Conservation (phyloP, 1,284 basidiomycete species). For the Ceratorhiza oryzae-sativae region DNA sequence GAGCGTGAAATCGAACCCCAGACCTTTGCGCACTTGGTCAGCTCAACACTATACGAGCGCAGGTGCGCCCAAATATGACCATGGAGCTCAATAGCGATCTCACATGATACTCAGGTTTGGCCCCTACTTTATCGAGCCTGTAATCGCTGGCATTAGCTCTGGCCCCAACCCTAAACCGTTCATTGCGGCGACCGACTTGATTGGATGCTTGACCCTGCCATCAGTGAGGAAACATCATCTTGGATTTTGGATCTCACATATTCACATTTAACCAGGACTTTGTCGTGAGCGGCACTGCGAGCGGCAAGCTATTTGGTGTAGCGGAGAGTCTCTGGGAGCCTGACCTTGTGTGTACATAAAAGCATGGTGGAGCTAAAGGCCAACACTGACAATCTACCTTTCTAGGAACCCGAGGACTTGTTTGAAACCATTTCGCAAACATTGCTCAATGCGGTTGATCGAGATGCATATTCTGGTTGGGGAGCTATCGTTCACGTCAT, state of each 20-base stretch:
- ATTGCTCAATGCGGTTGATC: constrained; percentile 92
- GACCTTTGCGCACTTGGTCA: constrained; percentile 95
- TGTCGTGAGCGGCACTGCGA: constrained; percentile 94
- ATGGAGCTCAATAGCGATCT: neutral
- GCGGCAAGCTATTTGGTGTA: constrained; percentile 93
- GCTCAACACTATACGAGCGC: constrained; percentile 96
- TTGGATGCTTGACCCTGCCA: constrained; percentile 91
- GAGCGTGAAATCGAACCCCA: constrained; percentile 96
- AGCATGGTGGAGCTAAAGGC: neutral
- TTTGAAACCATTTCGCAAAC: constrained; percentile 99
- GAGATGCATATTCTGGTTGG: constrained; percentile 98
- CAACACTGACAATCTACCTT: neutral
- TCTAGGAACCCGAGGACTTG: constrained; percentile 86
- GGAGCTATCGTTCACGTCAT: constrained; percentile 95
- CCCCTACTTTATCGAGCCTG: constrained; percentile 97
- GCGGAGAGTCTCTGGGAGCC: constrained; percentile 99
- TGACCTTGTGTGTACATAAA: constrained; percentile 65
- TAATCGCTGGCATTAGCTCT: constrained; percentile 88
- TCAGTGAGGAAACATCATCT: constrained; percentile 57
- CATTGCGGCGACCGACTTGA: constrained; percentile 95
- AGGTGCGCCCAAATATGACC: constrained; percentile 56
- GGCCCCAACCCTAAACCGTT: constrained; percentile 87
- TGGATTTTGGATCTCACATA: constrained; percentile 42
- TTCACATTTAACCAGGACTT: constrained; percentile 69
- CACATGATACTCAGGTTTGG: constrained; percentile 66